Conservation (phyloP, 129 eudicot species). For the Logfia minima region DNA sequence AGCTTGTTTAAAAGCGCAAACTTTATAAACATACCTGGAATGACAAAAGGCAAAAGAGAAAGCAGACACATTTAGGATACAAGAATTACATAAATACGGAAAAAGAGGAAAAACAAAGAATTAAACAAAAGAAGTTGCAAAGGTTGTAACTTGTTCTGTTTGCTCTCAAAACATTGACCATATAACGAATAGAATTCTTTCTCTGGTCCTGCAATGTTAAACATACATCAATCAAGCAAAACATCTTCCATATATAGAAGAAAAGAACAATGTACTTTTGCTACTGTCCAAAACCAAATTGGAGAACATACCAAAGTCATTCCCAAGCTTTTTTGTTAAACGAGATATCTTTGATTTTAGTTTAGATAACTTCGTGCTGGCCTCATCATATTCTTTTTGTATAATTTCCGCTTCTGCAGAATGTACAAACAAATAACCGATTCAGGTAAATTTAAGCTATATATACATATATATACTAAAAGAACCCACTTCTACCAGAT, state of each 20-base stretch:
- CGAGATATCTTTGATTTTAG: slow-evolving; percentile 77
- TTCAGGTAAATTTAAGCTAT: background rate
- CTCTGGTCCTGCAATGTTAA: slow-evolving; percentile 67
- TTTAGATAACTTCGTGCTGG: slow-evolving; percentile 66
- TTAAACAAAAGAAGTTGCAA: slow-evolving; percentile 9
- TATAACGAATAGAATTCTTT: slow-evolving; percentile 87
- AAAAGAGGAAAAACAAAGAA: background rate
- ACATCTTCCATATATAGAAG: slow-evolving; percentile 1
- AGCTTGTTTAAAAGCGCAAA: slow-evolving; percentile 90
- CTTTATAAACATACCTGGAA: slow-evolving; percentile 84
- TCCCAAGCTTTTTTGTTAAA: slow-evolving; percentile 64
- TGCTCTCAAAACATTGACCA: slow-evolving; percentile 84
- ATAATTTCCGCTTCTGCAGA: slow-evolving; percentile 74
- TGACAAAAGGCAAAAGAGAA: slow-evolving; percentile 5
- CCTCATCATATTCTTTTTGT: slow-evolving; percentile 79
- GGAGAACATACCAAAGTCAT: slow-evolving; percentile 59
- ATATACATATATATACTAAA: slow-evolving; percentile 2
- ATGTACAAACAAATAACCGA: slow-evolving; percentile 21
- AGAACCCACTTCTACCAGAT: slow-evolving; percentile 60
- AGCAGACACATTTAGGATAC: background rate
- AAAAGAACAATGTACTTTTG: slow-evolving; percentile 8
- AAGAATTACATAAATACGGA: background rate
- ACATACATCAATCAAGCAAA: slow-evolving; percentile 14
- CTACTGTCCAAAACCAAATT: background rate
- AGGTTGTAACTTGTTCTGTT: slow-evolving; percentile 71